Base-by-base conservation (phyloP, 148 eudicot genomes). In the Limonium bicolor region DNA sequence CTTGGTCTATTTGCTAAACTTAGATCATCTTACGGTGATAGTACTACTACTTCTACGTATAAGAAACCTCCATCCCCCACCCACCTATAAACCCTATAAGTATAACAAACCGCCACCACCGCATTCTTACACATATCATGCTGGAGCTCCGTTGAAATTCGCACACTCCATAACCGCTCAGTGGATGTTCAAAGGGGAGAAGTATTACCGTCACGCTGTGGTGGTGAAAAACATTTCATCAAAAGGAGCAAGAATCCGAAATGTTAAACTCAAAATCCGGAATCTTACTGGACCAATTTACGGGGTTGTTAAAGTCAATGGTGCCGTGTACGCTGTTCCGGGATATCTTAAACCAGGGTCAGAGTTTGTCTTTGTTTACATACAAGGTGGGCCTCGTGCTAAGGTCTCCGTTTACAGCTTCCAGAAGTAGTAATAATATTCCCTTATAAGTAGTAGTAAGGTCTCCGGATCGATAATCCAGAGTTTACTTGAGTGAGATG, bases 331-430 rank as follows among this genome's bases (percentile, higher is more conserved):
- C 53, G 51, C 61, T 25, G 53, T 65, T 34, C 90, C 90, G 5
- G 40, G 61, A 12, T 44, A 78, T 62, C 41, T 68, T 0, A 68
- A 60, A 48, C 66, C 86, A 17, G 76, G 76, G 35, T 64, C 69
- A 0, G 73, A 79, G 23, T 74, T 70, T 59, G 62, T 17, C 37
- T 76, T 88, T 46, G 73, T 88, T 31, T 88, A 88, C 47, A 52
- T 88, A 37, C 96, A 80, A 68, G 92, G 83, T 16, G 96, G 94
- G 4, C 74, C 90, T 3, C 94, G 83, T 60, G 92, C 94, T 27
- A 67, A 72, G 68, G 61, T 82, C 41, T 63, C 64, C 0, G 51
- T 83, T 11, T 65, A 52, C 30, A 66, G 74, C 67, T 83, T 69
- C 72, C 59, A 83, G n/a, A n/a, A n/a, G n/a, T n/a, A n/a, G n/a